Evolutionary conservation across 2,329 filamentous ascomycete genomes (phyloP).

Genomic region (Mycosphaerella sp.): DNA sequence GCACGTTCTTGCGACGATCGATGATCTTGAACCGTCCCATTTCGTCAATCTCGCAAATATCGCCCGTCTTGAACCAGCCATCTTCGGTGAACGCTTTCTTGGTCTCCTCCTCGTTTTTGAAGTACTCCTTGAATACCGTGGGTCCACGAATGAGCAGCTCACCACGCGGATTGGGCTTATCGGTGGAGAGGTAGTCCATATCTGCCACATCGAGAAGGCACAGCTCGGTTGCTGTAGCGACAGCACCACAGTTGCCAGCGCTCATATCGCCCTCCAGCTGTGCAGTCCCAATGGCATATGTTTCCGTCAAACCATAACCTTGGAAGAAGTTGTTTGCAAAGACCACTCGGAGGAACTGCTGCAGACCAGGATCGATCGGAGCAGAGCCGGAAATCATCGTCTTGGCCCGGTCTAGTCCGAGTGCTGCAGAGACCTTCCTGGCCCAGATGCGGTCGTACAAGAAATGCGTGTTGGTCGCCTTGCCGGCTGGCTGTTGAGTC

Average conservation of each 20-base stretch:
- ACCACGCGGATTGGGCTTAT: conserved; percentile 83
- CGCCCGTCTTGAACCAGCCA: conserved; percentile 96
- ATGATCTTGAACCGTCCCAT: conserved; percentile 86
- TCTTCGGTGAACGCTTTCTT: conserved; percentile 72
- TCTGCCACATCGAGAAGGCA: conserved; percentile 85
- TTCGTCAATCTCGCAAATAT: conserved; percentile 79
- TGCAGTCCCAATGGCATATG: conserved; percentile 68
- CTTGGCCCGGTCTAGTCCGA: conserved; percentile 68
- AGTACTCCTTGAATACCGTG: conserved; percentile 80
- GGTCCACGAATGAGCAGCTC: conserved; percentile 79
- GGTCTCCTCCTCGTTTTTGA: conserved; percentile 84
- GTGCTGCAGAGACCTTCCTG: conserved; percentile 73
- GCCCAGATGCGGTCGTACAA: conserved; percentile 86
- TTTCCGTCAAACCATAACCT: conserved; percentile 91
- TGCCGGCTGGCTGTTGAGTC: conserved; percentile 54
- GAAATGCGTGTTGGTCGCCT: conserved; percentile 71
- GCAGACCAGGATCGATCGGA: conserved; percentile 79
- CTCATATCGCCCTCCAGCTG: conserved; percentile 67
- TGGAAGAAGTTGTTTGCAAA: conserved; percentile 74
- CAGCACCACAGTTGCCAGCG: conserved; percentile 73
- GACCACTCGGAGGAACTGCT: conserved; percentile 79
- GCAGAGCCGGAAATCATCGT: conserved; percentile 83
- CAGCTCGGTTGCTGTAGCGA: conserved; percentile 61
- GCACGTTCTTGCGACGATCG: conserved; percentile 97
- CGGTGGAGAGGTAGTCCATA: conserved; percentile 82